Evolutionary conservation across 352 stramenopile species (phyloP).

Genomic region (Phytophthora podocarpi): DNA sequence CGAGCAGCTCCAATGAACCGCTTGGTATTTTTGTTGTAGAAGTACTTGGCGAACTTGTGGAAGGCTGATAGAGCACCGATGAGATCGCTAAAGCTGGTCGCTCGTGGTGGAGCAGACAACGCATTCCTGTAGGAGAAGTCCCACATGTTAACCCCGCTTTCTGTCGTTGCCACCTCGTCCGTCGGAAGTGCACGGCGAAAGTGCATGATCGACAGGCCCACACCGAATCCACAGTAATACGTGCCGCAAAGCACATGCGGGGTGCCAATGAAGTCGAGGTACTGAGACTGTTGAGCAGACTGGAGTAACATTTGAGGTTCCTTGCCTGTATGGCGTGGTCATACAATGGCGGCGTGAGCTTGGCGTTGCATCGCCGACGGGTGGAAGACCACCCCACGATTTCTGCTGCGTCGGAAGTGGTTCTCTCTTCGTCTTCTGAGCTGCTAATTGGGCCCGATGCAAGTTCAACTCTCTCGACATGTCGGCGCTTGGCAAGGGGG

Average conservation of each 20-base stretch:
- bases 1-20: slow-evolving; percentile 1
- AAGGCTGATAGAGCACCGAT: background rate
- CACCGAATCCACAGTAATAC: slow-evolving; percentile 14
- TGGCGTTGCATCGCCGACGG: slow-evolving; percentile 3
- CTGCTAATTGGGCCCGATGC: background rate
- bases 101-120: background rate
- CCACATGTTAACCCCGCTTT: slow-evolving; percentile 11
- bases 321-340: slow-evolving; percentile 18
- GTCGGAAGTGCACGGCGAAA: background rate
- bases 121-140: slow-evolving; percentile 19
- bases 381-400: slow-evolving; percentile 1
- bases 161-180: background rate
- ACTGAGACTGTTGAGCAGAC: slow-evolving; percentile 10
- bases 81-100: background rate
- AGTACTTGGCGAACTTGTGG: slow-evolving; percentile 7
- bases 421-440: background rate
- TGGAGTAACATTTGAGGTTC: slow-evolving; percentile 19
- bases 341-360: slow-evolving; percentile 3
- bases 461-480: background rate
- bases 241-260: slow-evolving; percentile 11
- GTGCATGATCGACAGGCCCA: slow-evolving; percentile 18
- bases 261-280: slow-evolving; percentile 11
- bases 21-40: slow-evolving; percentile 5
- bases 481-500: background rate
- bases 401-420: background rate